Conservation (phyloP, 495 filamentous ascomycete species). For the Filosporella fistucella region DNA sequence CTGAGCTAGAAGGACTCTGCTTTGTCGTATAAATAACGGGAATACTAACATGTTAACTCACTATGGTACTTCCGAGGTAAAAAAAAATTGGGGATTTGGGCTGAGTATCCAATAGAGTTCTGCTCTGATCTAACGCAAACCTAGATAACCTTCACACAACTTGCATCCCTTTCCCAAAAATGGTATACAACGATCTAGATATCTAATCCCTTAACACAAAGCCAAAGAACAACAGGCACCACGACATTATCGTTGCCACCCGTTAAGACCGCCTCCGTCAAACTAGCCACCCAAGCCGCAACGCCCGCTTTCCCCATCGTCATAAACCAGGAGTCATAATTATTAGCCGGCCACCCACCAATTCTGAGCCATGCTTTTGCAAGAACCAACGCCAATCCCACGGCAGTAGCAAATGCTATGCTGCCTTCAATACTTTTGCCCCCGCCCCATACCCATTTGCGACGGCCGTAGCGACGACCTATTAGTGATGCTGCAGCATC, state of each 20-base stretch:
- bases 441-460: slow-evolving; percentile 95
- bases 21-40: too few relatives aligned
- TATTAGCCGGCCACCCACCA: slow-evolving; percentile 59
- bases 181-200: too few relatives aligned
- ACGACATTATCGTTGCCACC: slow-evolving; percentile 99
- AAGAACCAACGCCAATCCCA: slow-evolving; percentile 65
- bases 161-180: too few relatives aligned
- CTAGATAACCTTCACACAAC: too few relatives aligned
- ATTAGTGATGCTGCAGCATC: slow-evolving; percentile 93
- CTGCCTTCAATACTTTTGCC: slow-evolving; percentile 95
- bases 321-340: slow-evolving; percentile 32
- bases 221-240: slow-evolving; percentile 92
- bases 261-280: slow-evolving; percentile 92
- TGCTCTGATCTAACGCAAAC: too few relatives aligned
- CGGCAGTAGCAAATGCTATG: slow-evolving; percentile 76
- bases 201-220: slow-evolving; percentile 73
- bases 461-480: slow-evolving; percentile 77
- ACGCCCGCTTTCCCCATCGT: slow-evolving; percentile 54
- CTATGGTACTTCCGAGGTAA: too few relatives aligned
- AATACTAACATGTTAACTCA: too few relatives aligned
- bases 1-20: too few relatives aligned
- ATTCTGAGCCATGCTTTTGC: slow-evolving; percentile 70
- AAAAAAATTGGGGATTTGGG: too few relatives aligned
- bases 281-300: slow-evolving; percentile 76
- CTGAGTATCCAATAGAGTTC: too few relatives aligned